Conservation (phyloP, 2,329 filamentous ascomycete genomes). For the Aspergillus udagawae region DNA sequence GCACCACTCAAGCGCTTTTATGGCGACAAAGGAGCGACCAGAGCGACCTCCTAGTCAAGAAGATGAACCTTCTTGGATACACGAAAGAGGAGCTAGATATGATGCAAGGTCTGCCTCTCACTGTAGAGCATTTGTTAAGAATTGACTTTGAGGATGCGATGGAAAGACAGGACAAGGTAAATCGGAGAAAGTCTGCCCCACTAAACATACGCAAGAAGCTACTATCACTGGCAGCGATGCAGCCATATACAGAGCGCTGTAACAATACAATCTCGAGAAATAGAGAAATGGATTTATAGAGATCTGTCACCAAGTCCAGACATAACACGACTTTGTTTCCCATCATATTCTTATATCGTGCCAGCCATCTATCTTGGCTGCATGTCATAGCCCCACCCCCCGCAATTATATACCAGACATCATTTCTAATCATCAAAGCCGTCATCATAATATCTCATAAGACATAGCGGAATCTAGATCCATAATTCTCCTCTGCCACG, state of each 20-base stretch:
- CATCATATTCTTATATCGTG: neutral
- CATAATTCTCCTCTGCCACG: slow-evolving; percentile 39
- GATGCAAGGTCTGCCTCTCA: neutral
- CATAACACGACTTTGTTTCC: neutral
- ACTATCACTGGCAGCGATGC: neutral
- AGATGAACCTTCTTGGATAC: neutral
- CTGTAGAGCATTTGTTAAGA: neutral
- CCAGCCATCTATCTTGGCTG: neutral
- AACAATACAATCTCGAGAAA: neutral
- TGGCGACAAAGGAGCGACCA: neutral
- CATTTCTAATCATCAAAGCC: neutral
- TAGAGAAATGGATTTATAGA: neutral
- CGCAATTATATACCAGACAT: neutral
- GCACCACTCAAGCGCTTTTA: neutral
- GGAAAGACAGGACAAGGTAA: neutral
- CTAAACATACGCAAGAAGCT: neutral
- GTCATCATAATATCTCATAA: slow-evolving; percentile 19
- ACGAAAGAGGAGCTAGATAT: neutral
- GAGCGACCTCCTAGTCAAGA: neutral
- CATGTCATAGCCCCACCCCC: neutral
- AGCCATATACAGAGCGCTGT: neutral
- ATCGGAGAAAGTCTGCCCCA: neutral
- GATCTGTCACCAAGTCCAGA: neutral
- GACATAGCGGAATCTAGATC: slow-evolving; percentile 35
- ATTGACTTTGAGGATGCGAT: neutral